Evolutionary conservation across 352 stramenopile species (phyloP).

Genomic region (Phytophthora europaea): DNA sequence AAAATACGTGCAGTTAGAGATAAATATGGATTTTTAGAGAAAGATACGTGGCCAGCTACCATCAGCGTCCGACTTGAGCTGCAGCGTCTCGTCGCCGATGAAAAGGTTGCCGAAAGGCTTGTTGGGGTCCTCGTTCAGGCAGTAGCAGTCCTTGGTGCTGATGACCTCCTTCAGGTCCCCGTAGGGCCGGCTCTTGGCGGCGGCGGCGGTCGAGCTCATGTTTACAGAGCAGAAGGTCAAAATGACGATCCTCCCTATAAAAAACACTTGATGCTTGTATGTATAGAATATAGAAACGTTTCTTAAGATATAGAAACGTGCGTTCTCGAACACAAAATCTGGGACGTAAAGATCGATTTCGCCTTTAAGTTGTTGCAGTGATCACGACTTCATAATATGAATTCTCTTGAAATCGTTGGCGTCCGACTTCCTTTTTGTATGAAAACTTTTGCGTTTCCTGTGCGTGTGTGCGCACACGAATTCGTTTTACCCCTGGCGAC

Average conservation of each 20-base stretch:
- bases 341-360: too few relatives aligned
- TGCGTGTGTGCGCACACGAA: too few relatives aligned
- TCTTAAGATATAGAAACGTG: too few relatives aligned
- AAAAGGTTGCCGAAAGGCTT: slow-evolving; percentile 83
- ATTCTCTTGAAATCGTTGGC: too few relatives aligned
- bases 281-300: too few relatives aligned
- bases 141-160: slow-evolving; percentile 75
- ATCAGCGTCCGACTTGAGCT: slow-evolving; percentile 83
- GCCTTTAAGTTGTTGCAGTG: too few relatives aligned
- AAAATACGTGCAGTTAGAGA: not conserved
- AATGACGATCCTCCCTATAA: not conserved
- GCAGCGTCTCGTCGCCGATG: slow-evolving; percentile 77
- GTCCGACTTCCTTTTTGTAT: too few relatives aligned
- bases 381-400: too few relatives aligned
- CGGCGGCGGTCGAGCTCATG: slow-evolving; percentile 47
- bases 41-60: slow-evolving; percentile 36
- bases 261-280: too few relatives aligned
- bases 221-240: not conserved
- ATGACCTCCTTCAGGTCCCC: slow-evolving; percentile 70
- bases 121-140: slow-evolving; percentile 82
- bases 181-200: slow-evolving; percentile 56
- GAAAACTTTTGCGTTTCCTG: too few relatives aligned
- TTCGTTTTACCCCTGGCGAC: too few relatives aligned
- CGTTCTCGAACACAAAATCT: too few relatives aligned
- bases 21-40: not conserved